phyloP scores from a whole-genome alignment of 2,329 filamentous ascomycete genomes.

The Tolypocladium inflatum region DNA sequence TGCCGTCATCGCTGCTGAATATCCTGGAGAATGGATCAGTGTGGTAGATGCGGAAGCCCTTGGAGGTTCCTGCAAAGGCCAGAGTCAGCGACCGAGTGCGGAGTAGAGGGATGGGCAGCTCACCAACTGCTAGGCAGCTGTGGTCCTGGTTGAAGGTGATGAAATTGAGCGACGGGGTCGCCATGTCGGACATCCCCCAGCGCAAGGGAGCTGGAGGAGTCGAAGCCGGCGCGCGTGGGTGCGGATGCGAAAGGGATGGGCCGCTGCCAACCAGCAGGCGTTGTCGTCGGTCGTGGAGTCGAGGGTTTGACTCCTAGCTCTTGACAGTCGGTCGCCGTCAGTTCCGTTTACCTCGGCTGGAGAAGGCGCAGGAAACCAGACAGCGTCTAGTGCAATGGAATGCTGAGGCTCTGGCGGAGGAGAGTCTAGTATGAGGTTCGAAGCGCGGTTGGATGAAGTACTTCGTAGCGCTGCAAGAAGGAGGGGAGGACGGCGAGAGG shows the following conservation, averaged over 20 bases:
- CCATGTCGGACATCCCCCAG: constrained; percentile 37
- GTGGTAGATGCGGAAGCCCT: constrained; percentile 92
- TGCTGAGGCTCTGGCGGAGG: neutral
- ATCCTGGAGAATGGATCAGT: constrained; percentile 94
- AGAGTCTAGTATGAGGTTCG: neutral
- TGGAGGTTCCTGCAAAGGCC: constrained; percentile 61
- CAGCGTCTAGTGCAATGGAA: neutral
- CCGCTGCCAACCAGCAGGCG: neutral
- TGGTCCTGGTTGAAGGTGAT: constrained; percentile 99
- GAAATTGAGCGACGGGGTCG: constrained; percentile 77
- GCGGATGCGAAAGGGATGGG: neutral
- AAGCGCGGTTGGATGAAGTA: neutral
- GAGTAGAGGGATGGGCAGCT: neutral
- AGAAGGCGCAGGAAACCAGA: neutral
- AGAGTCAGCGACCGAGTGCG: neutral
- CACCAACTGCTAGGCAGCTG: constrained; percentile 89
- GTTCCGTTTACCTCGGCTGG: neutral
- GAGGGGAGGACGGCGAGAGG: neutral
- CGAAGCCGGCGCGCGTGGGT: neutral
- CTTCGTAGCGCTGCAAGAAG: neutral
- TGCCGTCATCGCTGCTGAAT: constrained; percentile 88
- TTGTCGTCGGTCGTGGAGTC: neutral
- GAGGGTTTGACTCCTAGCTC: neutral
- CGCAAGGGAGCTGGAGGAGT: constrained; percentile 1
- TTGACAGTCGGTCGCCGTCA: neutral